These are phyloP conservation scores for Naganishia sp. DNA, from an alignment of 1,284 basidiomycete species.

Conservation along the genomic window DNA sequence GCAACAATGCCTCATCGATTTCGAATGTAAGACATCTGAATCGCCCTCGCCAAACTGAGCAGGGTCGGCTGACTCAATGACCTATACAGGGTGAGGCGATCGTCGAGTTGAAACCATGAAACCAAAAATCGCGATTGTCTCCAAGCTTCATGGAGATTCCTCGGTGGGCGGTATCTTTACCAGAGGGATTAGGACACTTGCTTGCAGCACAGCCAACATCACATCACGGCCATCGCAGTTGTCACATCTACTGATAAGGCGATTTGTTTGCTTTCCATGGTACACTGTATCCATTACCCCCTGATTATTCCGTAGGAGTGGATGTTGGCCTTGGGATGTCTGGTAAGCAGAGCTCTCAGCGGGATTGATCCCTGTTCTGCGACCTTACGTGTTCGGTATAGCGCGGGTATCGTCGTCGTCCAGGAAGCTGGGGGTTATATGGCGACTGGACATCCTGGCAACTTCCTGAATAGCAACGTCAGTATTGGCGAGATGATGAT, in stretches of 20 bases:
- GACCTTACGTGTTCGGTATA: neutral
- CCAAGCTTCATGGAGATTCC: conserved; percentile 73
- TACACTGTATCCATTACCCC: neutral
- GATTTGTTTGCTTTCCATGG: neutral
- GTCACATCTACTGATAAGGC: conserved; percentile 66
- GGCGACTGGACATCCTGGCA: conserved; percentile 59
- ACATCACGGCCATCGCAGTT: conserved; percentile 75
- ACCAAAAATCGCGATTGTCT: conserved; percentile 70
- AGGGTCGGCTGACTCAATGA: neutral
- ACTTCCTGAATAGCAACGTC: conserved; percentile 53
- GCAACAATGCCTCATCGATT: conserved; percentile 75
- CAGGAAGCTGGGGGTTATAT: conserved; percentile 84
- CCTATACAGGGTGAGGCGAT: conserved; percentile 74
- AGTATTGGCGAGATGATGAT: conserved; percentile 66
- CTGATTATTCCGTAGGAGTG: too few relatives aligned
- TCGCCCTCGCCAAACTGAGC: neutral
- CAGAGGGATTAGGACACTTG: conserved; percentile 71
- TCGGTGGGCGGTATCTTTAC: conserved; percentile 72
- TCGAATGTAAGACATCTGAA: conserved; percentile 63
- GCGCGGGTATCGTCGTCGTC: conserved; percentile 82
- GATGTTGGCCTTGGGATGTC: conserved; percentile 72
- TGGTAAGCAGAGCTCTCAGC: conserved; percentile 50
- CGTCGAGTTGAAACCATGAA: conserved; percentile 63
- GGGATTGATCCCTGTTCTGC: neutral
- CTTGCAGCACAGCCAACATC: conserved; percentile 51